Evolutionary conservation across 176 grass and related monocot genomes (phyloP).

Genomic region (Aegilops bicornis): DNA sequence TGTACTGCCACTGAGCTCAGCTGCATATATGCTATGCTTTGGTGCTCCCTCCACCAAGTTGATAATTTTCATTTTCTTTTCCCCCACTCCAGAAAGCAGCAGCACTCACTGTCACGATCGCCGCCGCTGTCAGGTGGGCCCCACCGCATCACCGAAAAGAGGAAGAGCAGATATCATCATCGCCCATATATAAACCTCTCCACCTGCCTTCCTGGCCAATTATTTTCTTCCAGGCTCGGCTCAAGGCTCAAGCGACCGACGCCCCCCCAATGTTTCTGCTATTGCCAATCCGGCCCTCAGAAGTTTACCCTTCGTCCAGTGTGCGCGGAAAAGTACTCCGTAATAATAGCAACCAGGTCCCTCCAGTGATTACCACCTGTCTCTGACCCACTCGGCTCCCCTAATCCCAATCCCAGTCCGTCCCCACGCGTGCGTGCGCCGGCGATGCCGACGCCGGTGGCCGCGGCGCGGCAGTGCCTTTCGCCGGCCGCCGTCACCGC

Average conservation of each 20-base stretch:
- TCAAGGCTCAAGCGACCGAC: background rate
- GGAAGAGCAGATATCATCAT: slow-evolving; percentile 9
- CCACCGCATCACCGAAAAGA: slow-evolving; percentile 3
- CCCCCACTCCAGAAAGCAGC: slow-evolving; percentile 1
- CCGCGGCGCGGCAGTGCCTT: slow-evolving; percentile 33
- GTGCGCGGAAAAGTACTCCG: background rate
- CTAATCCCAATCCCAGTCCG: background rate
- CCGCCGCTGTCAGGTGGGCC: background rate
- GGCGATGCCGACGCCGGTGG: slow-evolving; percentile 61
- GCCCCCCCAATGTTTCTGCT: background rate
- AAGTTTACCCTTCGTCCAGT: slow-evolving; percentile 42
- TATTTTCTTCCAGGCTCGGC: background rate
- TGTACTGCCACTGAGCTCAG: slow-evolving; percentile 7
- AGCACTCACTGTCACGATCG: background rate
- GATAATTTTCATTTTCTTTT: background rate
- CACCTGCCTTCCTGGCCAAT: slow-evolving; percentile 23
- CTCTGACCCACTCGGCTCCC: background rate
- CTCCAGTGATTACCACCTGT: background rate
- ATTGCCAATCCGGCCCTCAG: background rate
- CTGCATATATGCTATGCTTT: background rate
- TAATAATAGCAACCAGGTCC: slow-evolving; percentile 18
- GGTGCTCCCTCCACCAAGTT: slow-evolving; percentile 3
- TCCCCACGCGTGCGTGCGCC: background rate
- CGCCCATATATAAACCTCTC: slow-evolving; percentile 36
- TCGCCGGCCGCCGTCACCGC: slow-evolving; percentile 17